Evolutionary conservation across 179 eudicot species (phyloP).

Genomic region (Gypsophila paniculata): DNA sequence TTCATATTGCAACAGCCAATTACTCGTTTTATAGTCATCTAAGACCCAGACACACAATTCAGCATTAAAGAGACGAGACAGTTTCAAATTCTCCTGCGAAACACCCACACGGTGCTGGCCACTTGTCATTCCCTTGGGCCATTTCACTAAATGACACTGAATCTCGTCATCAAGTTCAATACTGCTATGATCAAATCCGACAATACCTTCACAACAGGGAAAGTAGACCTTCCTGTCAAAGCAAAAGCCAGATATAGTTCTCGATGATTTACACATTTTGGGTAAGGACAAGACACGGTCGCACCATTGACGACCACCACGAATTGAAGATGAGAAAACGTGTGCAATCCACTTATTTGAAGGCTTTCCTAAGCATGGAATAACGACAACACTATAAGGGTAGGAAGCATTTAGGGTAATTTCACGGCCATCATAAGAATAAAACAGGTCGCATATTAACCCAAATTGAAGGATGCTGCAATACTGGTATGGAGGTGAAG

Average conservation of each 20-base stretch:
- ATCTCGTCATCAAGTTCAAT: not conserved
- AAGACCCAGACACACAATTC: constrained; percentile 4
- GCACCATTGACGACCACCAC: not conserved
- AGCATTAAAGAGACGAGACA: not conserved
- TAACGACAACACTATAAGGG: constrained; percentile 11
- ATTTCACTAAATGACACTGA: not conserved
- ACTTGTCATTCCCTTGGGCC: not conserved
- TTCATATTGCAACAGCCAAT: constrained; percentile 14
- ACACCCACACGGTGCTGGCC: not conserved
- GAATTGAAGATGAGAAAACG: constrained; percentile 4
- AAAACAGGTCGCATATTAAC: constrained; percentile 10
- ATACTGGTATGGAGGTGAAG: not conserved
- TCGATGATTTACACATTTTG: not conserved
- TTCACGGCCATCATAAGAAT: not conserved
- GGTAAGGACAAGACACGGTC: constrained; percentile 14
- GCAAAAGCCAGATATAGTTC: not conserved
- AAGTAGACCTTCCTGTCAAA: constrained; percentile 6
- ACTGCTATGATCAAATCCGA: constrained; percentile 10
- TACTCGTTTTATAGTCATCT: constrained; percentile 7
- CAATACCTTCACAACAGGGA: not conserved
- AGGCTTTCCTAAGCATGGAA: not conserved
- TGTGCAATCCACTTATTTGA: not conserved
- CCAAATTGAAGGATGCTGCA: not conserved
- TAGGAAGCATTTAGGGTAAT: not conserved
- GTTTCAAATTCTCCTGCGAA: not conserved